Base-by-base conservation (phyloP, 1,284 basidiomycete genomes). In the Ganoderma lingzhi region DNA sequence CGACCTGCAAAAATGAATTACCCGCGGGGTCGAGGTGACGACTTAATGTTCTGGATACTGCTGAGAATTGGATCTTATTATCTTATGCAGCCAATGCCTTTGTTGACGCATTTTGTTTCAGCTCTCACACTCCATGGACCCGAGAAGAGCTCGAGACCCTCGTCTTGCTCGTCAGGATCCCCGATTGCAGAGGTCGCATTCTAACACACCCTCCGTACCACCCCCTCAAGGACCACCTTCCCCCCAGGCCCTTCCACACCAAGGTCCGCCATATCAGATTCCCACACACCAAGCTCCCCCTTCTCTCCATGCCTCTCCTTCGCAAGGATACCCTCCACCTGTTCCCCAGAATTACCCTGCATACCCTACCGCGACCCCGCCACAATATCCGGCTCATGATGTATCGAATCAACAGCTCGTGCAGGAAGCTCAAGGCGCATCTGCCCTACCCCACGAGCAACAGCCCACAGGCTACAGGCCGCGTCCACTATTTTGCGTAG, bases 401-500 rank as follows among this genome's bases (percentile, higher is more conserved):
- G 32, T 73, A 2, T 77, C 76, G 5, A 78, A 76, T 56, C 74
- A 77, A 63, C 76, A 77, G 58, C 74, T 77, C n/a, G 58, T 70
- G 3, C 73, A 76, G 45, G 77, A 78, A 39, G 77, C 76, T 9
- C 75, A 74, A 53, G 76, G 74, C 6, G 78, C 78, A n/a, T 64
- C 77, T 19, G 37, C 19, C 9, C 53, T 70, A 1, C 56, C 70
- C 4, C 66, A 65, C 14, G 66, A 71, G 44, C 66, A 62, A 60
- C 66, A 62, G 63, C 59, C 39, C 30, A 71, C 82, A 32, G 74
- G 76, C 32, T 90, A 89, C 75, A 93, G 88, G 79, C 79, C 84
- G 32, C 85, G 92, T 37, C 94, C 94, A 2, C 78, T 97, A 62
- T 99, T 99, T 82, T 99, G 97, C 79, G 96, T 99, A 12, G 97